Percentiles rank a stretch among this genome's conserved stretches.
phyloP scores from a whole-genome alignment of 2,329 filamentous ascomycete species.

The Talaromyces albobiverticillius region DNA sequence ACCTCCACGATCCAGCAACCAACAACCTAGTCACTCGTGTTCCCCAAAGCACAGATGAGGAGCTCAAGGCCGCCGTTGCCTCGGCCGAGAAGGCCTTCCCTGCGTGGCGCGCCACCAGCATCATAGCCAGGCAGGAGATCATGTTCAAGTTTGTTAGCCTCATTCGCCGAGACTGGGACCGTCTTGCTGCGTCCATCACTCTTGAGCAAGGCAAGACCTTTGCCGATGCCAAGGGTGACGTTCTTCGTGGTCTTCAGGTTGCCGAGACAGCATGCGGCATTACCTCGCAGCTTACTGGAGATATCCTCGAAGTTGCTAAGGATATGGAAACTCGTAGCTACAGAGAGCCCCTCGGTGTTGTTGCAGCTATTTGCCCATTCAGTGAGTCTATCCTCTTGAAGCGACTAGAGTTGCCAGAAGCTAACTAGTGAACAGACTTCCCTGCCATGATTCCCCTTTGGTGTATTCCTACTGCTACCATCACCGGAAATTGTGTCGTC shows the following conservation, averaged over 20 bases:
- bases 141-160: constrained; percentile 65
- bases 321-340: constrained; percentile 69
- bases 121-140: constrained; percentile 61
- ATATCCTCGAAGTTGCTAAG: constrained; percentile 67
- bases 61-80: constrained; percentile 60
- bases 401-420: not conserved
- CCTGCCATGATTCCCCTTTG: constrained; percentile 70
- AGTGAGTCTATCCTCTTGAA: constrained; percentile 44
- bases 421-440: constrained; percentile 49
- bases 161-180: constrained; percentile 64
- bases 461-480: constrained; percentile 62
- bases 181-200: constrained; percentile 63
- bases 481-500: constrained; percentile 60
- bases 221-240: constrained; percentile 64
- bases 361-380: constrained; percentile 65
- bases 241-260: constrained; percentile 64
- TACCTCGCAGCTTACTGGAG: constrained; percentile 63
- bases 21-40: constrained; percentile 66
- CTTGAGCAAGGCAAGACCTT: constrained; percentile 68
- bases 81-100: constrained; percentile 64
- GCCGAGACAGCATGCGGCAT: constrained; percentile 67
- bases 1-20: constrained; percentile 63
- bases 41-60: constrained; percentile 63
- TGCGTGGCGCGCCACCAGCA: constrained; percentile 58
- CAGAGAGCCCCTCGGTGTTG: constrained; percentile 62